phyloP scores from a whole-genome alignment of 345 rosid genomes.

The Eutrema japonicum region DNA sequence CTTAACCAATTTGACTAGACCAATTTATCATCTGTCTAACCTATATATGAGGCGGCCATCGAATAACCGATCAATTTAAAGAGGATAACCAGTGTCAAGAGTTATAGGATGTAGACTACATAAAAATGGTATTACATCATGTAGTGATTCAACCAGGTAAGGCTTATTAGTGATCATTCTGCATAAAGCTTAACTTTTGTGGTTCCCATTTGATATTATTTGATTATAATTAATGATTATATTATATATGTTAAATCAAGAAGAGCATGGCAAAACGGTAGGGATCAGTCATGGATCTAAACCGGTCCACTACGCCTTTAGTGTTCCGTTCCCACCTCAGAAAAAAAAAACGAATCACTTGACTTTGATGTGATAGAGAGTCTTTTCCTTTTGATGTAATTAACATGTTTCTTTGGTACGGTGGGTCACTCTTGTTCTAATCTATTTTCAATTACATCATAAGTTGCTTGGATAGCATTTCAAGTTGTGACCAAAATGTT shows the following conservation, averaged over 20 bases:
- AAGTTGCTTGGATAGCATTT: neutral
- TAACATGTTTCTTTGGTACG: conserved; percentile 21
- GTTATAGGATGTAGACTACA: neutral
- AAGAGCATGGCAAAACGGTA: conserved; percentile 12
- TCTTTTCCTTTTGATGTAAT: conserved; percentile 36
- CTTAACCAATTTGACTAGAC: neutral
- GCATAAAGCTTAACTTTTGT: neutral
- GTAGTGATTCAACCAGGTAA: conserved; percentile 14
- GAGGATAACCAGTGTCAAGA: conserved; percentile 7
- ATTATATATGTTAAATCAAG: neutral
- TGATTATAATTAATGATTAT: neutral
- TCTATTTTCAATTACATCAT: conserved; percentile 1
- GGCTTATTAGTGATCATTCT: conserved; percentile 20
- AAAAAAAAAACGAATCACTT: conserved; percentile 35
- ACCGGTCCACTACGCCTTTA: conserved; percentile 29
- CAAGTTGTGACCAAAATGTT: neutral
- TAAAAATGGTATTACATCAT: too few relatives aligned
- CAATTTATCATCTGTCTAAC: neutral
- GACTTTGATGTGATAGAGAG: conserved; percentile 39
- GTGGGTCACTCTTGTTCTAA: conserved; percentile 14
- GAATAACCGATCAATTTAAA: neutral
- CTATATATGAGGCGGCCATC: neutral
- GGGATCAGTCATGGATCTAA: conserved; percentile 26
- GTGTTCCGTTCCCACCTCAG: conserved; percentile 21
- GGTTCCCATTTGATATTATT: neutral